These are phyloP conservation scores for Aspergillus unguis DNA, from an alignment of 2,329 filamentous ascomycete genomes.

Conservation along the genomic window DNA sequence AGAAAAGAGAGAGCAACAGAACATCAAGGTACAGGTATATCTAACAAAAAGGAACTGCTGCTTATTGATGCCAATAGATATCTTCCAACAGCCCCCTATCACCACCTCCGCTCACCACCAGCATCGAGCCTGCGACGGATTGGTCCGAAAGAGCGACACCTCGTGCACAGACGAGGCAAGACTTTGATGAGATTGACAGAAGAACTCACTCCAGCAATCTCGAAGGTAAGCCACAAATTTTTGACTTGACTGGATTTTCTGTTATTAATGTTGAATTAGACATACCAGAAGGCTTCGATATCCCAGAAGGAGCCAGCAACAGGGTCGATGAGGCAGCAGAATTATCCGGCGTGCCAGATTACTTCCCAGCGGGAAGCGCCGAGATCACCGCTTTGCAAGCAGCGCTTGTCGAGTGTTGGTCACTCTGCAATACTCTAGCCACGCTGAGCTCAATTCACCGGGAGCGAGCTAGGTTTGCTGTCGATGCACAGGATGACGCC, in stretches of 20 bases:
- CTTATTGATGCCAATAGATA: constrained; percentile 20
- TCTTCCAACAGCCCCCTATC: constrained; percentile 47
- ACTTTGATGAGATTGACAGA: constrained; percentile 58
- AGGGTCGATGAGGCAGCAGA: constrained; percentile 23
- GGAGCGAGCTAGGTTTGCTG: constrained; percentile 66
- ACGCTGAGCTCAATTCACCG: constrained; percentile 80
- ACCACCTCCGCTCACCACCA: constrained; percentile 71
- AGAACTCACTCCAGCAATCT: constrained; percentile 66
- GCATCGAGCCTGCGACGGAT: constrained; percentile 64
- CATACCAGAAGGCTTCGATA: constrained; percentile 31
- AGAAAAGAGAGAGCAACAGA: neutral
- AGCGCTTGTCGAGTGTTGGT: constrained; percentile 87
- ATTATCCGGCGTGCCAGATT: constrained; percentile 28
- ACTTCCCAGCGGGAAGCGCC: constrained; percentile 51
- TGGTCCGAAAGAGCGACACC: constrained; percentile 71
- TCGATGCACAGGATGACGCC: constrained; percentile 77
- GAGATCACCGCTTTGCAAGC: constrained; percentile 65
- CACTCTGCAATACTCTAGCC: constrained; percentile 84
- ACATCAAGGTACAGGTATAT: constrained; percentile 16
- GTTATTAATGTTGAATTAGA: constrained; percentile 20
- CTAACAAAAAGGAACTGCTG: neutral
- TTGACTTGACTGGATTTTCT: neutral
- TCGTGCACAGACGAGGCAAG: constrained; percentile 75
- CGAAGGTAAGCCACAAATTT: constrained; percentile 59
- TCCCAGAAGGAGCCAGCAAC: constrained; percentile 12